Conservation (phyloP, 495 filamentous ascomycete species). For the Cercophora newfieldiana region DNA sequence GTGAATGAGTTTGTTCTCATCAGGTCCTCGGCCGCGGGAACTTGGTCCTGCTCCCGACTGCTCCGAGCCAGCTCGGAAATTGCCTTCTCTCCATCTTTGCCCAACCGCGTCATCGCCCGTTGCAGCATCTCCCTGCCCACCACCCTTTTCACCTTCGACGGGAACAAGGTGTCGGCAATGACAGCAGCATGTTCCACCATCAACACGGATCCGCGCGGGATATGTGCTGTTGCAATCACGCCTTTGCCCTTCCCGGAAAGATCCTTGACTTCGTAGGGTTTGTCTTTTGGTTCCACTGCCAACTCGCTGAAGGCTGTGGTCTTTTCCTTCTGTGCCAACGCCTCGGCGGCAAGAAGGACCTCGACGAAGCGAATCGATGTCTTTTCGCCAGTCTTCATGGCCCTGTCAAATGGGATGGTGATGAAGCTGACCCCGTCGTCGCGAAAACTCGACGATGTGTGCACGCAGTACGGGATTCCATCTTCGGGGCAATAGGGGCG, state of each 20-base stretch:
- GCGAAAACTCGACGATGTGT: not conserved
- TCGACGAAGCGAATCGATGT: conserved; percentile 6
- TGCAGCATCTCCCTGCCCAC: conserved; percentile 30
- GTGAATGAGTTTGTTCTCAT: conserved; percentile 38
- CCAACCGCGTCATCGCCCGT: conserved; percentile 28
- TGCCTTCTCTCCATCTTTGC: conserved; percentile 20
- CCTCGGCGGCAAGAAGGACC: conserved; percentile 1
- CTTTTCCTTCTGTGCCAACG: not conserved
- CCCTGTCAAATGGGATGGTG: not conserved
- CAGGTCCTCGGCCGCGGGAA: conserved; percentile 34
- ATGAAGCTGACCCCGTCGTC: not conserved
- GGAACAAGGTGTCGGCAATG: conserved; percentile 31
- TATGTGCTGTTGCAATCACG: conserved; percentile 33
- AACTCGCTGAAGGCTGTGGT: not conserved
- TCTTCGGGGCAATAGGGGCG: conserved; percentile 5
- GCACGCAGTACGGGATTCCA: conserved; percentile 1
- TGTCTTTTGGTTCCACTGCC: not conserved
- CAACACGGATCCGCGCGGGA: conserved; percentile 30
- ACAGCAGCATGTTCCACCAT: conserved; percentile 34
- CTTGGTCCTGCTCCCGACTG: conserved; percentile 21
- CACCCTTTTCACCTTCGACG: conserved; percentile 20
- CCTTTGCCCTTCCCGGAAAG: conserved; percentile 37
- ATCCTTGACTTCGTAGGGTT: conserved; percentile 27
- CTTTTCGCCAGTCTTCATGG: not conserved
- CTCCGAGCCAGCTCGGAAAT: conserved; percentile 34